Conservation (phyloP, 1,284 basidiomycete genomes). For the Fomitopsis pinicola region DNA sequence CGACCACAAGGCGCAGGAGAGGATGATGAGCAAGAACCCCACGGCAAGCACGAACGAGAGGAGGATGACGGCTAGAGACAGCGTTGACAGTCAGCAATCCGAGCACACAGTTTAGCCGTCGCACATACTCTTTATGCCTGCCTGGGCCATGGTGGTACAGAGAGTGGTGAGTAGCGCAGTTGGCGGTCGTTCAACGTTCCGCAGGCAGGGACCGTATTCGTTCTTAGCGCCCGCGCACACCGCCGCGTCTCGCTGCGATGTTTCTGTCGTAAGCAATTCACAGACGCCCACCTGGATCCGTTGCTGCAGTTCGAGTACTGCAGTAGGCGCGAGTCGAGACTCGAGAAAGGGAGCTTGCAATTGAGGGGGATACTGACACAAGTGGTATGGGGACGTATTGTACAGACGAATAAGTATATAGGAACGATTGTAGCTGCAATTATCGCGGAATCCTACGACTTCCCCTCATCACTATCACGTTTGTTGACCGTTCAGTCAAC, state of each 20-base stretch:
- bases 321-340: not conserved
- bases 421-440: conserved; percentile 8
- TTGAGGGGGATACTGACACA: no score
- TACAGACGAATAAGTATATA: conserved; percentile 6
- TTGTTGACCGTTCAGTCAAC: conserved; percentile 32
- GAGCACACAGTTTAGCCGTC: conserved; percentile 3
- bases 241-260: not conserved
- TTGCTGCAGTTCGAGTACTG: no score
- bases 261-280: conserved; percentile 6
- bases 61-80: conserved; percentile 80
- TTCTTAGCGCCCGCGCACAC: not conserved
- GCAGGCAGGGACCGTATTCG: not conserved
- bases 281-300: not conserved
- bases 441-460: conserved; percentile 19
- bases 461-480: conserved; percentile 21
- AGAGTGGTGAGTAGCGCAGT: not conserved
- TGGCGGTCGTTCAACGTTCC: not conserved
- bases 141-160: conserved; percentile 20
- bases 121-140: conserved; percentile 30
- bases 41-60: conserved; percentile 95
- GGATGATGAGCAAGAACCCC: conserved; percentile 96
- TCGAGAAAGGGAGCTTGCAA: not conserved
- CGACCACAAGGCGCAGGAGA: conserved; percentile 92
- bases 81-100: conserved; percentile 9
- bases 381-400: not conserved